Evolutionary conservation across 2,329 filamentous ascomycete genomes (phyloP), one percentile per base, ranked within the genome.

Genomic region (Botrytis medusae): DNA sequence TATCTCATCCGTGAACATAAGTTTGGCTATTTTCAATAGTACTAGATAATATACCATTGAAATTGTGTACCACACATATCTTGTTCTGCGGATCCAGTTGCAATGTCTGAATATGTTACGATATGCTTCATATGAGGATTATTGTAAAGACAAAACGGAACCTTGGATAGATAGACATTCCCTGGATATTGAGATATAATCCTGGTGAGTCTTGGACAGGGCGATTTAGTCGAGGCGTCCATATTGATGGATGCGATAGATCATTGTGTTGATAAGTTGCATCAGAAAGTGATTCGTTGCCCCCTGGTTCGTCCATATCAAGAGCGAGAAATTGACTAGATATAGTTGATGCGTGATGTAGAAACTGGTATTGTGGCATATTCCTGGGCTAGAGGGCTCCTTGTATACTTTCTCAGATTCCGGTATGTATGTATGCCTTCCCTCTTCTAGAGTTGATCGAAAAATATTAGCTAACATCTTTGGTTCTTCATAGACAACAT

Each of bases 361-460:
- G 37, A n/a, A 14, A 40, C 60, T 63, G 37, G 37, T 12, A 12
- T 29, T 16, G 12, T n/a, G 37, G 1, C 8, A 42, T 2, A 29
- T 29, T 0, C 29, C 25, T 20, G 37, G 37, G 37, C 37, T 18
- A 10, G 12, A 63, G 25, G 8, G 29, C 22, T 20, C 9, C 16
- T 16, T 4, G 1, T 7, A 16, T n/a, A 8, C 0, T 8, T 63
- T 42, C 1, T 1, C 4, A 16, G 37, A 63, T 18, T 29, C 8
- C 16, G 42, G 8, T 4, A 0, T n/a, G 2, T 18, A 42, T 57
- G 0, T 10, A 42, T 57, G 0, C 8, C n/a, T 29, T 16, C 16
- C 8, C 25, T 62, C 9, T 4, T 42, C 3, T 29, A 9, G 8
- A 18, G 25, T 18, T n/a, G 51, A 42, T 42, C 37, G 4, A 25